Evolutionary conservation across 192 early-diverging fungal species (phyloP), one percentile per base, ranked within the genome.

Genomic region (Podila horticola): DNA sequence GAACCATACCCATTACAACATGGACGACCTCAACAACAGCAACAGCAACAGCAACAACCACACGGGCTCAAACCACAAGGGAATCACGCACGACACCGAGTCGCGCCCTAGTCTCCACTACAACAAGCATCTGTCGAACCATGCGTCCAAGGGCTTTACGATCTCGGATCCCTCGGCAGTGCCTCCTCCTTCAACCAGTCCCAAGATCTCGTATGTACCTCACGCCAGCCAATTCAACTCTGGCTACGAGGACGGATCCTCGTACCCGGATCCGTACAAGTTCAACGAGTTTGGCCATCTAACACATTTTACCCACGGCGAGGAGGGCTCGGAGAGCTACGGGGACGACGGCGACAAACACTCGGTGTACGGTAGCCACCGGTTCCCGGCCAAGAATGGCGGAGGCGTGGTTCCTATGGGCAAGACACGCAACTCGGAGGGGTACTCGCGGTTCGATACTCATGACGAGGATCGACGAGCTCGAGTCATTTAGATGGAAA

Each of bases 211-310:
- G 3, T 51, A 50, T 22, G 29, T 65, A 10, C 38, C 77, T 0
- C 66, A 72, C 9, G 41, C 15, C 2, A 45, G 15, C 41, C 41
- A 45, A 4, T 13, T 45, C 13, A 45, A 45, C 4, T 12, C 41
- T 45, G 77, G 66, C 1, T 73, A 69, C 12, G 55, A 55, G 6
- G 52, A 55, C 5, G 52, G 52, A 24, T 1, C 52, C n/a, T 24
- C 24, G 52, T 61, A 61, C 48, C 71, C 66, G 0, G 77, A 81
- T 8, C 77, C 77, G 0, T 81, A 81, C 67, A 81, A 73, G 62
- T 81, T 73, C 65, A 69, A 73, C 62, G 77, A 81, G 48, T 81
- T 81, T 69, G 77, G 69, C 11, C 66, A 73, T n/a, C 24, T 66
- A n/a, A 69, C 67, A 13, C 41, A 58, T n/a, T 69, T 15, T 19